Evolutionary conservation across 1,139 yeast species (phyloP), one percentile per base, ranked within the genome.

Genomic region (Lodderomyces jiufengensis): DNA sequence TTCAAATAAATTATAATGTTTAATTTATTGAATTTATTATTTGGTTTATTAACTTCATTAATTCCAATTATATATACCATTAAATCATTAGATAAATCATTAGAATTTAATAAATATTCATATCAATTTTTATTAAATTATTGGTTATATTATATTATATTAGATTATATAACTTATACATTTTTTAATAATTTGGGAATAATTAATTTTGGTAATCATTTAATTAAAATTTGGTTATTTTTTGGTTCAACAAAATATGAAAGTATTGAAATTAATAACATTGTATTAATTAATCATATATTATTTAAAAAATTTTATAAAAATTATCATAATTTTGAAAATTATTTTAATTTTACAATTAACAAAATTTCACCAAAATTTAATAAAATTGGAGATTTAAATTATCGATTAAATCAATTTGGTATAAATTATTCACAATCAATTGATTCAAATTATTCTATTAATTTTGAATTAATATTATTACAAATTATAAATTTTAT

Each of bases 81-180:
- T 12, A 44, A 44, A 27, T 37, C 45, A 16, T 33, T 46, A n/a
- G 49, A 46, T 31, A 20, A 35, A 24, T 15, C 32, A 14, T 27
- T 41, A 7, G 32, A 40, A 27, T 38, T 44, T 15, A 33, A 29
- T 11, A 29, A 32, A 24, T 20, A 34, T 4, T 24, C 46, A 12
- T 44, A 46, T 30, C 44, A 42, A 31, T 43, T 34, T 21, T 27
- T 46, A 15, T 26, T 46, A 14, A 46, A 46, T 29, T 46, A 46
- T 32, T 46, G 49, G 49, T 7, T 46, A 14, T 46, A 43, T 29
- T 44, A 38, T 31, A 32, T 42, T 3, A 3, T 33, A 10, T 15
- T 43, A n/a, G 38, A 37, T 22, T 37, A 24, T 21, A 27, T 41
- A 3, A 31, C 34, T 12, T 12, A 31, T 25, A 22, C 13, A 2